Percentiles rank a stretch among this genome's conserved stretches.
Evolutionary conservation across 2,329 filamentous ascomycete species (phyloP).

Genomic region (Polychaeton citri): DNA sequence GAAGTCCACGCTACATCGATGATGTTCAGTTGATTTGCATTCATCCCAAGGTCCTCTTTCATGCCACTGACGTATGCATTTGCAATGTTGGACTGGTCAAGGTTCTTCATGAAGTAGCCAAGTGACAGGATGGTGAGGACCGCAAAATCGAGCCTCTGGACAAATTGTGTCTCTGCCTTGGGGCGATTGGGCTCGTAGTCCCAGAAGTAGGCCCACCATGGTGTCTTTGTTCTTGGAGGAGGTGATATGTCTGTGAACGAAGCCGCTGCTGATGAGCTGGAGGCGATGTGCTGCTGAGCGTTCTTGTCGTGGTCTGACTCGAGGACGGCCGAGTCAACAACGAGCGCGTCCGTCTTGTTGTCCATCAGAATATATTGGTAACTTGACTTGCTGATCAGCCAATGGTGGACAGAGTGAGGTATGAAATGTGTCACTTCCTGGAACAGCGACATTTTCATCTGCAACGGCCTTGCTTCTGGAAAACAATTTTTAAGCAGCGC

Average conservation of each 20-base stretch:
- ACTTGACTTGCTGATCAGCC: too few species aligned
- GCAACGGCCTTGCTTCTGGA: too few species aligned
- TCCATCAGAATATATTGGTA: too few species aligned
- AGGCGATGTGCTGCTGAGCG: constrained; percentile 11
- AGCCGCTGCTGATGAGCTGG: constrained; percentile 12
- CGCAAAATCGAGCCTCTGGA: constrained; percentile 13
- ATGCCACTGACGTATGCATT: constrained; percentile 31
- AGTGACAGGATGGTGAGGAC: constrained; percentile 14
- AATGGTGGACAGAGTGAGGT: too few species aligned
- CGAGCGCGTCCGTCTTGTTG: too few species aligned
- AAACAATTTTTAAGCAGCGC: too few species aligned
- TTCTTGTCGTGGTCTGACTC: too few species aligned
- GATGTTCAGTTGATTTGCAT: constrained; percentile 26
- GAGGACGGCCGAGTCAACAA: too few species aligned
- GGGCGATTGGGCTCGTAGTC: constrained; percentile 16
- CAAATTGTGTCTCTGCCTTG: constrained; percentile 11
- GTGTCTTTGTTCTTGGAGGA: constrained; percentile 6
- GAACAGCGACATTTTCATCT: too few species aligned
- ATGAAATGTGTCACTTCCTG: too few species aligned
- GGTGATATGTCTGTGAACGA: constrained; percentile 11
- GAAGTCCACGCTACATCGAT: constrained; percentile 45
- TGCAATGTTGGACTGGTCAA: constrained; percentile 25
- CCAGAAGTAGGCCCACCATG: constrained; percentile 17
- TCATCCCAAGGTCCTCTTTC: constrained; percentile 26
- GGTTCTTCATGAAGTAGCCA: constrained; percentile 18